These are phyloP conservation scores for Sordariomycetes sp. DNA, from an alignment of 2,329 filamentous ascomycete genomes.

Conservation along the genomic window DNA sequence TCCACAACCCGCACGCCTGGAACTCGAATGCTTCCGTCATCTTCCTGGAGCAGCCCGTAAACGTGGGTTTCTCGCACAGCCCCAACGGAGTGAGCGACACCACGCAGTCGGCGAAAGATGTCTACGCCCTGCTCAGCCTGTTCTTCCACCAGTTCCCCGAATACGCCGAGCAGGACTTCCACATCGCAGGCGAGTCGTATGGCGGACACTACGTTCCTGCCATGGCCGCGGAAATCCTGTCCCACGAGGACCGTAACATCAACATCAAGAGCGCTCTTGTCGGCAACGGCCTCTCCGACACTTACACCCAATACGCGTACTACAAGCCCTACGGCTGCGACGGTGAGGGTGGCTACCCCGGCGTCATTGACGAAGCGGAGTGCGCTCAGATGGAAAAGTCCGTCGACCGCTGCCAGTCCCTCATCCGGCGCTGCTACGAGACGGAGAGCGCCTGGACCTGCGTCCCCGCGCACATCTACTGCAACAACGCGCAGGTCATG, in stretches of 20 bases:
- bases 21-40: conserved; percentile 97
- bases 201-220: conserved; percentile 93
- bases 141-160: conserved; percentile 99
- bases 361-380: conserved; percentile 67
- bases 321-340: conserved; percentile 93
- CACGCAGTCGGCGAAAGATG: conserved; percentile 75
- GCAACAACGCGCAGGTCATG: conserved; percentile 91
- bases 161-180: conserved; percentile 91
- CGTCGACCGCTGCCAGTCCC: conserved; percentile 76
- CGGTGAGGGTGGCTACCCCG: conserved; percentile 85
- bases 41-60: conserved; percentile 98
- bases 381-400: conserved; percentile 90
- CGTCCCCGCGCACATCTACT: conserved; percentile 94
- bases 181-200: conserved; percentile 94
- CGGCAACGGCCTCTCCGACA: conserved; percentile 93
- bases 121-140: conserved; percentile 90
- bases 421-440: conserved; percentile 89
- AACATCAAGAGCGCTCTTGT: conserved; percentile 93
- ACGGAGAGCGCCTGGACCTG: conserved; percentile 74
- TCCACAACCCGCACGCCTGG: conserved; percentile 83
- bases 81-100: conserved; percentile 56
- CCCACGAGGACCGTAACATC: conserved; percentile 94
- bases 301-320: conserved; percentile 84
- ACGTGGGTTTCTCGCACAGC: conserved; percentile 91
- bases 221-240: conserved; percentile 76